A percentile compares a stretch with the other conserved stretches of the same genome.
phyloP scores from a whole-genome alignment of 228 moss, liverwort and hornwort species.

The Sphagnum magellanicum region DNA sequence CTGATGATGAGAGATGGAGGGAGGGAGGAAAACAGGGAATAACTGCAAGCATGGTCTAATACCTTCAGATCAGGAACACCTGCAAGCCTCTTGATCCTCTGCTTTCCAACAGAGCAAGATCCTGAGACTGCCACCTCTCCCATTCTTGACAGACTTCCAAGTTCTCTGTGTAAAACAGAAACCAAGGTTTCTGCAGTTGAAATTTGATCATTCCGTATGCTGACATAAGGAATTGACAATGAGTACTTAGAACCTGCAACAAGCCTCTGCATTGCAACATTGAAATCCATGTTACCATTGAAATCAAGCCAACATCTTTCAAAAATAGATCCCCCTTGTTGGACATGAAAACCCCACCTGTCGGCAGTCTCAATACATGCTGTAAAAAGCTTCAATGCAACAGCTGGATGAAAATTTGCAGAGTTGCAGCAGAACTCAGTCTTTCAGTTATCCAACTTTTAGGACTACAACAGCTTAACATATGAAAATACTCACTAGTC shows the following conservation, averaged over 20 bases:
- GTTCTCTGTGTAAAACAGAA: constrained; percentile 11
- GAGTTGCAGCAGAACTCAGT: neutral
- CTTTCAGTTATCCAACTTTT: neutral
- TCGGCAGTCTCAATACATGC: neutral
- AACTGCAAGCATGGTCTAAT: constrained; percentile 2
- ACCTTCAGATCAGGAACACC: constrained; percentile 37
- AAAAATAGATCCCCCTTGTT: neutral
- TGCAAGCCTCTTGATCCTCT: constrained; percentile 45
- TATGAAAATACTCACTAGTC: neutral
- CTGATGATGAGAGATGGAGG: too few relatives aligned
- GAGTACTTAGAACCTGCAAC: constrained; percentile 32
- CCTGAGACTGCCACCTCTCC: constrained; percentile 35
- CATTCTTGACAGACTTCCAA: constrained; percentile 7
- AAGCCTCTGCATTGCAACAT: constrained; percentile 18
- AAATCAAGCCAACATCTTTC: neutral
- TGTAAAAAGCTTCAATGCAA: too few relatives aligned
- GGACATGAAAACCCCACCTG: neutral
- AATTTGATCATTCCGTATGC: constrained; percentile 18
- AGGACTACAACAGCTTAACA: too few relatives aligned
- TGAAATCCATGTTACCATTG: neutral
- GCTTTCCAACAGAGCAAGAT: constrained; percentile 34
- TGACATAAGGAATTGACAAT: constrained; percentile 35
- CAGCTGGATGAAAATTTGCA: neutral
- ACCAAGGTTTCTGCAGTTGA: constrained; percentile 30
- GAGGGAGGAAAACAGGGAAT: too few relatives aligned